phyloP scores from a whole-genome alignment of 2,329 filamentous ascomycete genomes.

The Incumbomyces delicatus region DNA sequence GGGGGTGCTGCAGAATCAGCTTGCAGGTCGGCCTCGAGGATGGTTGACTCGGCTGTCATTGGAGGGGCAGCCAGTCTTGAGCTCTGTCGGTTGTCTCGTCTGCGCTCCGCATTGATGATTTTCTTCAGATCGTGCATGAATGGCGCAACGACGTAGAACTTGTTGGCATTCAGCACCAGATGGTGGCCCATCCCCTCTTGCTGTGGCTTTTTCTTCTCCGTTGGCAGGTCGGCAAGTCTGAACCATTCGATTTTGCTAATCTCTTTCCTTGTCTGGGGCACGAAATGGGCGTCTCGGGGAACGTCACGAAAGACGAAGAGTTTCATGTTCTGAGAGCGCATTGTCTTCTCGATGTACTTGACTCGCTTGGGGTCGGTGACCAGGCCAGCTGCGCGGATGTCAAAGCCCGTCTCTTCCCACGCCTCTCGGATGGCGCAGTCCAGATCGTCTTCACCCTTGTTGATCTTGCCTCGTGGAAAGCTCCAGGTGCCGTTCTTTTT shows the following conservation, averaged over 20 bases:
- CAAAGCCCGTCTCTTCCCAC: constrained; percentile 90
- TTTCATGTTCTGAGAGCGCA: constrained; percentile 85
- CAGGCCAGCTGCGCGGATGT: constrained; percentile 65
- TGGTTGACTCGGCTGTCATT: constrained; percentile 11
- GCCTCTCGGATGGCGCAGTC: constrained; percentile 92
- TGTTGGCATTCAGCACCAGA: constrained; percentile 58
- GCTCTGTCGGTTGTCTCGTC: constrained; percentile 55
- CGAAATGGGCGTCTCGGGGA: constrained; percentile 76
- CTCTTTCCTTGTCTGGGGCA: constrained; percentile 86
- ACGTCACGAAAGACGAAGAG: constrained; percentile 87
- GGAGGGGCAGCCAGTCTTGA: constrained; percentile 33
- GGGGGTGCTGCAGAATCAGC: too few relatives aligned
- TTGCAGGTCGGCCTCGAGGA: neutral
- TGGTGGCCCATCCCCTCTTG: constrained; percentile 45
- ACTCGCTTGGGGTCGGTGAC: constrained; percentile 61
- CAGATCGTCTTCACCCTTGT: constrained; percentile 88
- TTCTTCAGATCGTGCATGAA: constrained; percentile 78
- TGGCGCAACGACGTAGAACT: constrained; percentile 96
- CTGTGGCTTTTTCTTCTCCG: constrained; percentile 58
- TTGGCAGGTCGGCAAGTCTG: constrained; percentile 76
- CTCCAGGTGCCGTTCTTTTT: constrained; percentile 96
- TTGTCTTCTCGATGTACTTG: constrained; percentile 78
- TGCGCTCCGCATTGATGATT: constrained; percentile 81
- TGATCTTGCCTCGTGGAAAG: constrained; percentile 94
- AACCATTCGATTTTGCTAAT: constrained; percentile 98